Evolutionary conservation across 1,284 basidiomycete species (phyloP).

Genomic region (Mycena citricolor): DNA sequence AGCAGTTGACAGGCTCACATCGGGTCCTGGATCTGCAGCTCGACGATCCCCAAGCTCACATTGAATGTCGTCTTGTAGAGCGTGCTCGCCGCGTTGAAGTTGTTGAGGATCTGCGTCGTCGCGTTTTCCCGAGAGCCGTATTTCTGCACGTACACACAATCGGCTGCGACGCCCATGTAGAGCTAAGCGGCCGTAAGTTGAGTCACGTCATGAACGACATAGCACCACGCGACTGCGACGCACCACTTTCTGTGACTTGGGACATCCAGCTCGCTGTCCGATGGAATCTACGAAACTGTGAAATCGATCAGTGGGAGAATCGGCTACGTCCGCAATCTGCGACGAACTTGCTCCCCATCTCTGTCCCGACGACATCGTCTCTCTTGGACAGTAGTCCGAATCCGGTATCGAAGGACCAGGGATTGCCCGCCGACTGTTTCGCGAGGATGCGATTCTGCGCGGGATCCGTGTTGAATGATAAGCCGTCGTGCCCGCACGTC

Average conservation of each 20-base stretch:
- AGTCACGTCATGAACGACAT: conserved; percentile 16
- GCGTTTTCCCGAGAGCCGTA: conserved; percentile 68
- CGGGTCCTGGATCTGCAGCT: conserved; percentile 67
- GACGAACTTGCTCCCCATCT: conserved; percentile 54
- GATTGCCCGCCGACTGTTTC: conserved; percentile 29
- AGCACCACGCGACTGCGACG: conserved; percentile 37
- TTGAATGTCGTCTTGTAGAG: conserved; percentile 86
- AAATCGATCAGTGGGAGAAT: conserved; percentile 5
- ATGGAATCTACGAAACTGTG: conserved; percentile 68
- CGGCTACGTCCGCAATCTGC: conserved; percentile 1
- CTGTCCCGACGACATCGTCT: conserved; percentile 56
- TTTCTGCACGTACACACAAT: conserved; percentile 74
- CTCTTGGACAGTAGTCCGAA: conserved; percentile 36
- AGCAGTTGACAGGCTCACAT: conserved; percentile 38
- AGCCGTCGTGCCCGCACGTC: conserved; percentile 68
- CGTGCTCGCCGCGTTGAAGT: conserved; percentile 77
- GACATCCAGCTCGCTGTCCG: conserved; percentile 72
- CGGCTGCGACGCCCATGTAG: conserved; percentile 86
- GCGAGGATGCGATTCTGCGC: conserved; percentile 54
- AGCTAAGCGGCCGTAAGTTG: conserved; percentile 44
- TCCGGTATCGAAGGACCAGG: conserved; percentile 43
- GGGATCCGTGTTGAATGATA: conserved; percentile 67
- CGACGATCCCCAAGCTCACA: conserved; percentile 81
- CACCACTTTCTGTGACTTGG: conserved; percentile 71
- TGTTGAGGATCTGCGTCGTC: conserved; percentile 71